Conservation (phyloP, 1,284 basidiomycete species). For the Megacollybia platyphylla region DNA sequence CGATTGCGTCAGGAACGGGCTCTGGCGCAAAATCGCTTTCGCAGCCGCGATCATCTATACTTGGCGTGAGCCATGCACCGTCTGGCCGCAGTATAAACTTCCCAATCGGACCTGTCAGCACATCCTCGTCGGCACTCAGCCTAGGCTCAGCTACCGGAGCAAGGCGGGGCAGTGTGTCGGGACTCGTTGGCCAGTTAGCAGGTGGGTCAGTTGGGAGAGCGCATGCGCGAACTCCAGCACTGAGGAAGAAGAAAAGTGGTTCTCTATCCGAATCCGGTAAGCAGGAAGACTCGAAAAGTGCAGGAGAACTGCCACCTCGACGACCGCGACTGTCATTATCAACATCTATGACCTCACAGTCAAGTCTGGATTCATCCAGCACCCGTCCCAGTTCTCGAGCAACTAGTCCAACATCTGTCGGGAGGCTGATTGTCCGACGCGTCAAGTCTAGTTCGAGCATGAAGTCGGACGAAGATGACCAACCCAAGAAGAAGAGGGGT, state of each 20-base stretch:
- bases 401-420: background rate
- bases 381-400: background rate
- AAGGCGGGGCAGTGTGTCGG: background rate
- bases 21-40: background rate
- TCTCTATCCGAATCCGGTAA: background rate
- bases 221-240: background rate
- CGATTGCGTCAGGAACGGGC: background rate
- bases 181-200: background rate
- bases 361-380: constrained; percentile 1
- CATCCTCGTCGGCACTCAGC: background rate
- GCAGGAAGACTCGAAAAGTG: background rate
- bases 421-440: background rate
- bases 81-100: background rate
- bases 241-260: constrained; percentile 1
- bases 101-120: background rate
- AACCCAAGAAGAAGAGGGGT: background rate
- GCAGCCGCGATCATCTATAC: background rate
- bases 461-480: background rate
- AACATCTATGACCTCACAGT: constrained; percentile 11
- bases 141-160: background rate
- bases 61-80: too few relatives aligned
- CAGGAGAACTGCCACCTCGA: too few relatives aligned
- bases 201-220: constrained; percentile 1
- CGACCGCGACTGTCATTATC: constrained; percentile 1
- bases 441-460: background rate